Evolutionary conservation across 2,329 filamentous ascomycete genomes (phyloP).

Genomic region (Furcasterigmium furcatum): DNA sequence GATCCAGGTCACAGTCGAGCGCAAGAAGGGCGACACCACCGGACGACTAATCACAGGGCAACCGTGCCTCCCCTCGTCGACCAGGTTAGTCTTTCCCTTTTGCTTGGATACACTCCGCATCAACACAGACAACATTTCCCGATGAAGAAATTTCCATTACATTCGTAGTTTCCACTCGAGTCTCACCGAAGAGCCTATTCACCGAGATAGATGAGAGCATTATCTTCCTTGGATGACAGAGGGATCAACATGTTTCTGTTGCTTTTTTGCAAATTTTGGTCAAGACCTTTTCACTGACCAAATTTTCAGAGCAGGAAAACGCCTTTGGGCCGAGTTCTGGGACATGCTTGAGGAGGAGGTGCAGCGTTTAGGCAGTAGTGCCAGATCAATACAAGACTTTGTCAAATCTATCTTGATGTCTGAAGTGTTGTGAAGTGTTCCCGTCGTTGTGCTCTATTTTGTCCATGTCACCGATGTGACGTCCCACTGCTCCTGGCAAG

Average conservation of each 20-base stretch:
- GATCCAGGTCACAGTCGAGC: too few relatives aligned
- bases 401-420: too few relatives aligned
- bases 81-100: not conserved
- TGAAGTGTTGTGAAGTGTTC: too few relatives aligned
- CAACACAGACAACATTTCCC: slow-evolving; percentile 18
- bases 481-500: too few relatives aligned
- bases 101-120: not conserved
- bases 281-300: not conserved
- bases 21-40: not conserved
- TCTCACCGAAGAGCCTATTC: slow-evolving; percentile 21
- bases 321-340: too few relatives aligned
- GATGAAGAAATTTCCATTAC: slow-evolving; percentile 70
- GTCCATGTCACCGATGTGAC: too few relatives aligned
- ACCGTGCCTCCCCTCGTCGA: not conserved
- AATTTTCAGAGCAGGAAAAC: not conserved
- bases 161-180: slow-evolving; percentile 92
- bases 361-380: too few relatives aligned
- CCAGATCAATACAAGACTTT: too few relatives aligned
- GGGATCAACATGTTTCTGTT: slow-evolving; percentile 19
- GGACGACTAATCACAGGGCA: not conserved
- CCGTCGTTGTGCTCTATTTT: too few relatives aligned
- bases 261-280: not conserved
- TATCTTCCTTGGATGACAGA: slow-evolving; percentile 79
- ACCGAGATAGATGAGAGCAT: slow-evolving; percentile 64
- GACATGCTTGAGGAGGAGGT: too few relatives aligned